Conservation (phyloP, 257 asterid species). For the Ballota nigra region DNA sequence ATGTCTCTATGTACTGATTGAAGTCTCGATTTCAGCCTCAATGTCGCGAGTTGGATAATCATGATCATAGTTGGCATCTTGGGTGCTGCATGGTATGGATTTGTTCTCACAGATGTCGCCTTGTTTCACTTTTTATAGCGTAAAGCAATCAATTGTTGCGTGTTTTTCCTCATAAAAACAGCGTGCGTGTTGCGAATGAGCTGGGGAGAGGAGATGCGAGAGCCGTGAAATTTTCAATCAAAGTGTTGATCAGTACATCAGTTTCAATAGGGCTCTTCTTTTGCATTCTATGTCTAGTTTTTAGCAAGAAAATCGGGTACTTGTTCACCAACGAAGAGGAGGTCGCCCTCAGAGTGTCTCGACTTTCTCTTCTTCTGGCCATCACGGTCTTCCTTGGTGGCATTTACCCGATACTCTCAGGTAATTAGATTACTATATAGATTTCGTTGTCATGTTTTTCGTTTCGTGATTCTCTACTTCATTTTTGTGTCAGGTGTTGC, state of each 20-base stretch:
- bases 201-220: conserved; percentile 61
- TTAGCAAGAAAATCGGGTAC: conserved; percentile 44
- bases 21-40: conserved; percentile 42
- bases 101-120: background rate
- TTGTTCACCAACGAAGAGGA: conserved; percentile 43
- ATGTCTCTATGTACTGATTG: background rate
- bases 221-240: conserved; percentile 52
- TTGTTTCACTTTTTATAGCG: background rate
- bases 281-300: conserved; percentile 38
- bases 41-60: conserved; percentile 48
- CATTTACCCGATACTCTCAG: conserved; percentile 59
- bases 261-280: conserved; percentile 36
- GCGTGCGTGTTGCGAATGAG: conserved; percentile 65
- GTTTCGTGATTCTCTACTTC: background rate
- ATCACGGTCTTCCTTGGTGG: conserved; percentile 56
- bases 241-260: conserved; percentile 45
- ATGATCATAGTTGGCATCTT: conserved; percentile 55
- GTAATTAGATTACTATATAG: conserved; percentile 11
- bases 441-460: background rate
- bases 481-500: conserved; percentile 28
- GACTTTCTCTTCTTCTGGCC: conserved; percentile 48
- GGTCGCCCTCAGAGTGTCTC: conserved; percentile 39
- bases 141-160: background rate
- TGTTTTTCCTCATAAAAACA: background rate
- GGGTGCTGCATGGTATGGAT: conserved; percentile 59